Percentiles rank a stretch among this genome's conserved stretches.
These are phyloP conservation scores for Dictyostelium capitatum DNA, from an alignment of 78 protist species.

Conservation along the genomic window DNA sequence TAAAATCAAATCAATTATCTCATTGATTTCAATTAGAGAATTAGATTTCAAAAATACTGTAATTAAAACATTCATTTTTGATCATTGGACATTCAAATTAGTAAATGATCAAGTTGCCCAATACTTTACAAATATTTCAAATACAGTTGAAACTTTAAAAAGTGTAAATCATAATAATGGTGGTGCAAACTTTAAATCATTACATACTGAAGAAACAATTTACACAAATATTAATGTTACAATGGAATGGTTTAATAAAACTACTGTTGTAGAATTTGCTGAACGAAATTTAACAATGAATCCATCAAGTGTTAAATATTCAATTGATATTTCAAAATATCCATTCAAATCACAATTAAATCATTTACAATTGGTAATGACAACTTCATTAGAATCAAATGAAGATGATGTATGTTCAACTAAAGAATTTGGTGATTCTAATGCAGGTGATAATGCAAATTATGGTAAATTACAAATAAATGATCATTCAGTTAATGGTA, in stretches of 20 bases:
- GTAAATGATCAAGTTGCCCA: too few relatives aligned
- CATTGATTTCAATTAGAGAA: too few relatives aligned
- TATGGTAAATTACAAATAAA: not conserved
- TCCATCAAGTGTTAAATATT: conserved; percentile 31
- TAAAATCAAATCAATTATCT: too few relatives aligned
- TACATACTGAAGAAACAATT: too few relatives aligned
- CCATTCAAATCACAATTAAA: not conserved
- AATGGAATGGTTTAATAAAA: not conserved
- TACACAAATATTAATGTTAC: not conserved
- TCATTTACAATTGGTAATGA: not conserved
- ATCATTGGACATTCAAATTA: too few relatives aligned
- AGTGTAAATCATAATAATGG: too few relatives aligned
- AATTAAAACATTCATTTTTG: too few relatives aligned
- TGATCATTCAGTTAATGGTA: not conserved
- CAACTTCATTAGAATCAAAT: not conserved
- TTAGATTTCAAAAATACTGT: too few relatives aligned
- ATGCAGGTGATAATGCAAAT: not conserved
- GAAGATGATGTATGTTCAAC: not conserved
- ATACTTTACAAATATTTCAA: too few relatives aligned
- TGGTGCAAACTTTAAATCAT: too few relatives aligned
- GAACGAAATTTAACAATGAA: not conserved
- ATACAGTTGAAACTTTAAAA: too few relatives aligned
- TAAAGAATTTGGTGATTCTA: not conserved
- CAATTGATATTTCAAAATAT: not conserved
- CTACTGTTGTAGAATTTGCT: not conserved